These are phyloP conservation scores for Lobosporangium transversale DNA, from an alignment of 192 early-diverging fungal species.

Conservation along the genomic window DNA sequence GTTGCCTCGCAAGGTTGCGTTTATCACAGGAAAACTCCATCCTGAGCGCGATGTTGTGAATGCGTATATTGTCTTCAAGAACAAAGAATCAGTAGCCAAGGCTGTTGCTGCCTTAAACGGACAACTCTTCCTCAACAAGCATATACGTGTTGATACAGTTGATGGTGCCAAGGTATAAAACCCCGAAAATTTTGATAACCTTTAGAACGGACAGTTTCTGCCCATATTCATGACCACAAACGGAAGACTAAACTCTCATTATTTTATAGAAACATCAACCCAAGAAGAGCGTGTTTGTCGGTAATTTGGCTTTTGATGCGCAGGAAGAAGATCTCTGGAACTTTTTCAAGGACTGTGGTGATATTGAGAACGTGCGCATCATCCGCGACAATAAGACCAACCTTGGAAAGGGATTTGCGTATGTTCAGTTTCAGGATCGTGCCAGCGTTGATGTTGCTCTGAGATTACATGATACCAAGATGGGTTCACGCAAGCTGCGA, in stretches of 20 bases:
- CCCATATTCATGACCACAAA: too few relatives aligned
- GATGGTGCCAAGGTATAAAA: constrained; percentile 56
- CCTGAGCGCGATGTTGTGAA: constrained; percentile 85
- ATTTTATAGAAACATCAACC: constrained; percentile 66
- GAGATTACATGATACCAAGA: constrained; percentile 77
- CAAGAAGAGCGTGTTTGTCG: constrained; percentile 84
- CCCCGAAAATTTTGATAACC: too few relatives aligned
- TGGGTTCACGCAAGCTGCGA: constrained; percentile 73
- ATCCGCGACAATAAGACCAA: constrained; percentile 86
- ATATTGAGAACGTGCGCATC: constrained; percentile 83
- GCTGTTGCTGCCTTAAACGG: constrained; percentile 77
- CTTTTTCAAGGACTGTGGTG: constrained; percentile 74
- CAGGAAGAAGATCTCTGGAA: constrained; percentile 79
- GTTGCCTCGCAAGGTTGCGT: constrained; percentile 83
- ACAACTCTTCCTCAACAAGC: constrained; percentile 83
- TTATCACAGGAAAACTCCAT: constrained; percentile 86
- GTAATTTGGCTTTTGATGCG: constrained; percentile 74
- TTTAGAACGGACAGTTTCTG: too few relatives aligned
- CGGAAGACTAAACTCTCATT: too few relatives aligned
- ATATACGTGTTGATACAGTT: constrained; percentile 86
- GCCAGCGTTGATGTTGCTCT: constrained; percentile 80
- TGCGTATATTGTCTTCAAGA: constrained; percentile 88
- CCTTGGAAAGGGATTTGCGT: constrained; percentile 94
- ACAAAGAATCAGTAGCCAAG: constrained; percentile 66
- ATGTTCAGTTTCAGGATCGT: constrained; percentile 88